Base-by-base conservation (phyloP, 75 land plant genomes). In the Selaginella tamariscina region DNA sequence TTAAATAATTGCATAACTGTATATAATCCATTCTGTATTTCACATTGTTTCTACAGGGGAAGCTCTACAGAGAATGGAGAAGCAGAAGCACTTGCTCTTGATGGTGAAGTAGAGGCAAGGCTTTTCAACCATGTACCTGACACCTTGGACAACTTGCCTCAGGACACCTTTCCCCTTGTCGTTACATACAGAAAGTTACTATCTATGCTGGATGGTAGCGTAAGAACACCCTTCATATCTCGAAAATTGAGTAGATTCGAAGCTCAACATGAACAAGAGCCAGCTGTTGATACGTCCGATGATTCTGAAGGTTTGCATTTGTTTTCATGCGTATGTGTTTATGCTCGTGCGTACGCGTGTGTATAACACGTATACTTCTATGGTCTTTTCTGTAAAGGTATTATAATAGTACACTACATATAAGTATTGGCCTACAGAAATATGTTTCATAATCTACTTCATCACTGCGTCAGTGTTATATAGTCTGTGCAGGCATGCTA, bases 131-230 rank as follows among this genome's bases (percentile, higher is more conserved):
- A 13, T 55, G 81, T 85, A 13, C 87, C 85, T 2, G 78, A 85
- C 56, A 77, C 70, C 33, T 75, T 85, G 44, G 21, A 22, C 15
- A 66, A 75, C 54, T 56, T 85, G 29, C 60, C 65, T 1, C 18
- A 30, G 0, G 32, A 65, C 15, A 56, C 57, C 1, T 85, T 59
- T 75, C 87, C 87, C 32, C 71, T 85, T 24, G 74, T 82, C 31
- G 70, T 85, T 11, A 85, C 87, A 1, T 85, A 79, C 57, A 70
- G 64, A 1, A 85, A 82, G 31, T 80, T 85, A 55, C 64, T 85
- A 72, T 59, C 77, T 55, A 82, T 85, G 82, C 66, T 82, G 29
- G 87, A 80, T 75, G 85, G 79, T 29, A 83, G 78, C 56, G 30
- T 80, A 0, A 56, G n/a, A 28, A 31, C 27, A 24, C 79, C 85